Evolutionary conservation across 2,329 filamentous ascomycete species (phyloP), one percentile per base, ranked within the genome.

Genomic region (Aspergillus fumigatiaffinis): DNA sequence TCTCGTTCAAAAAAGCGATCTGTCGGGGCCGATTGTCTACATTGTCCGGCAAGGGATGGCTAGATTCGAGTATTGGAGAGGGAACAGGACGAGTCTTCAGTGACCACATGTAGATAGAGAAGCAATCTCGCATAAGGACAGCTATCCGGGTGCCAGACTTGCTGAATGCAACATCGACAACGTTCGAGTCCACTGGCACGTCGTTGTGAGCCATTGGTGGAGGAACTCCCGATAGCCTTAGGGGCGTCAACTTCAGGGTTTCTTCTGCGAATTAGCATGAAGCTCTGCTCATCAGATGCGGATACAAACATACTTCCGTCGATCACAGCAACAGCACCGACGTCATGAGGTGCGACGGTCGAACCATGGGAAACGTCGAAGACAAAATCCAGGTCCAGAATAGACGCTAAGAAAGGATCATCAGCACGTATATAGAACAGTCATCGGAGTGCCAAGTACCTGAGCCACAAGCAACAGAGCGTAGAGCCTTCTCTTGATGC

Each of bases 181-280:
- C 82, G 53, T 87, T 86, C 0, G 81, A 81, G 14, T 83, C 78
- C 28, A 89, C 74, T 12, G 77, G 67, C 20, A 97, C 67, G 56
- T 95, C 90, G 63, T 89, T 89, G 60, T 93, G 81, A 17, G 91
- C 86, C 92, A 97, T 97, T 0, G 94, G 94, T 28, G 94, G 94
- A 25, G 94, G 94, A 3, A 97, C 82, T 66, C 94, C 96, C 12
- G 91, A 89, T 51, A 87, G 82, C 60, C 90, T 83, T 62, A 99
- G 82, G 0, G 94, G 91, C 0, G 94, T 97, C 49, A 97, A 74
- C 70, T 95, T 96, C 57, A 97, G 75, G 3, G 71, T 84, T 61
- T 73, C 80, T 83, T 60, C 14, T 57, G 48, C 50, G 77, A 54
- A 60, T 69, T 56, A 70, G 63, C 44, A 35, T 29, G 23, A 28